Evolutionary conservation across 2,329 filamentous ascomycete genomes (phyloP), one percentile per base, ranked within the genome.

Genomic region (Apiospora aurea): DNA sequence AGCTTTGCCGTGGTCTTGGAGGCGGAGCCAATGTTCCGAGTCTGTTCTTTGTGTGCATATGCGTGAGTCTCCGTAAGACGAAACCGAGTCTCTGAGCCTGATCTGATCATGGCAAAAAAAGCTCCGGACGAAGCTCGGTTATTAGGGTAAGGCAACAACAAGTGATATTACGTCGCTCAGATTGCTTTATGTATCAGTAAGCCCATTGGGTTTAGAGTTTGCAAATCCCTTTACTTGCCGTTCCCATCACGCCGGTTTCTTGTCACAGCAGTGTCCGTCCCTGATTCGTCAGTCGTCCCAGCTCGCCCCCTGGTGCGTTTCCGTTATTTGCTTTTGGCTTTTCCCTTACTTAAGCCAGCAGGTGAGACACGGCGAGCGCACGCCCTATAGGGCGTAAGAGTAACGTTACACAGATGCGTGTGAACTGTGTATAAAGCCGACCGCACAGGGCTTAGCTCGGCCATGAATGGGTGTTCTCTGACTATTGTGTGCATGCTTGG

Each of bases 361-460:
- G 3, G 26, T 21, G 53, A 34, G 16, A 61, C 53, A 61, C 0
- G 6, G 26, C 18, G 26, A 34, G 14, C 26, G 34, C 6, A 6
- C 53, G 53, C 53, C 53, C 26, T 61, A 61, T 61, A 61, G 16
- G 53, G 53, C 53, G 26, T 38, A 6, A 29, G 51, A 4, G 26
- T 61, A 61, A 61, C 53, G 53, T 61, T 61, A 29, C 53, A 34
- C 53, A 61, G 3, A 10, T 8, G 34, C 7, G 3, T 8, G 34
- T 18, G 26, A 21, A 61, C 4, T 29, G 51, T 2, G 51, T 29
- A 57, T 6, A 21, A 61, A 5, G 21, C 34, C 53, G 53, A 5
- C 53, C 16, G 26, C 18, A 61, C 53, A 61, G 53, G 53, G 53
- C 53, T 61, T 34, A 61, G 53, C 34, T 34, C 26, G 51, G 26